Base-by-base conservation (phyloP, 192 early-diverging fungal species). In the Phlyctochytrium bullatum region DNA sequence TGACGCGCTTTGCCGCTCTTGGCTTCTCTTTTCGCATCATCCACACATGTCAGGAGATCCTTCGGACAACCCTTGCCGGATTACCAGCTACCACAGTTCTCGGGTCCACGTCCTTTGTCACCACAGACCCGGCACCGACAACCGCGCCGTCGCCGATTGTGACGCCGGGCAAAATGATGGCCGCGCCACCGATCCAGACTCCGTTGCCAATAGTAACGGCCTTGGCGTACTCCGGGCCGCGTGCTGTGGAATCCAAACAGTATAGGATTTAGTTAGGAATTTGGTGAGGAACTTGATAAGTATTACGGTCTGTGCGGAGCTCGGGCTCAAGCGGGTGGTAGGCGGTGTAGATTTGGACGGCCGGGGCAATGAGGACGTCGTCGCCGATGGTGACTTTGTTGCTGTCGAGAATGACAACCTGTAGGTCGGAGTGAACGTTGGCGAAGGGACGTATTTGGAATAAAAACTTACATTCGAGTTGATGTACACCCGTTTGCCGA, bases 171-270 rank as follows among this genome's bases (percentile, higher is more conserved):
- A 88, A 77, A 47, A 98, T 87, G 3, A 90, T 84, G 0, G 83
- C 86, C 25, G 83, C 80, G 24, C 92, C 96, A 3, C 96, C 94
- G 34, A 98, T 74, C 94, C 93, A 96, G 32, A 90, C 89, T 68
- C 92, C 82, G 59, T 90, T 86, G 27, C 93, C 94, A 61, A 98
- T 97, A 35, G 57, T 68, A 34, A 82, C 77, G 17, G 73, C 66
- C 34, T 69, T 62, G 10, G 68, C 75, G 23, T 75, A 25, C 36
- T 79, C 77, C 1, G 68, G 67, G 3, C 70, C 74, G 52, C 61
- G 10, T n/a, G n/a, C n/a, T n/a, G n/a, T 47, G 40, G 40, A 47
- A 47, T n/a, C n/a, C n/a, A n/a, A n/a, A n/a, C n/a, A n/a, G n/a
- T n/a, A n/a, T n/a, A n/a, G n/a, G n/a, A n/a, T n/a, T n/a, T n/a